Base-by-base conservation (phyloP, 2,329 filamentous ascomycete species). In the Hymenoscyphus scutula region DNA sequence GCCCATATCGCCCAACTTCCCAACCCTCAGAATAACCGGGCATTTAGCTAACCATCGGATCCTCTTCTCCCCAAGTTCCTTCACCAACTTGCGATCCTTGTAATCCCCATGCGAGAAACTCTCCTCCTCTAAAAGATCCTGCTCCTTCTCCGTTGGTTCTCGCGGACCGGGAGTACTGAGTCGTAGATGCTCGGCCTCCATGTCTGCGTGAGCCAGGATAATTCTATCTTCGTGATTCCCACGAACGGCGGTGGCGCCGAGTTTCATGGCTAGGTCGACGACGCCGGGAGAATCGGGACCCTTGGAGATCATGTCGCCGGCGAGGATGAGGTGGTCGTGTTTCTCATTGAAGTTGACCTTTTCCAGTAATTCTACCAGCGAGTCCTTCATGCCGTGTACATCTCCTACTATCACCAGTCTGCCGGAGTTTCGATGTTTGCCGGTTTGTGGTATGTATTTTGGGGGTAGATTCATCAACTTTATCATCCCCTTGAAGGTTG, bases 171-270 rank as follows among this genome's bases (percentile, higher is more conserved):
- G 60, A 27, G 62, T 59, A 48, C 66, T 65, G 30, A 62, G 56
- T 34, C 67, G 67, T 67, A 74, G 70, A 74, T 78, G 64, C n/a
- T 65, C 66, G 0, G 60, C 56, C 19, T 71, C 61, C 68, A 77
- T 71, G 38, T 74, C 71, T 30, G 80, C 78, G 64, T 87, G 84
- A 1, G 87, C 82, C 8, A 89, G 81, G n/a, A 98, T 81, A 23
- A 97, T 81, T 25, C 87, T 84, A 74, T 98, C 93, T 74, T 99
- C 95, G 77, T 97, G 91, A 76, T 97, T 97, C 19, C 95, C 95
- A 58, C 94, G 88, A 8, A 98, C 92, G 65, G 87, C 91, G 32
- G 88, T 91, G 25, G 94, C 93, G 58, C 85, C 84, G 41, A 94
- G 77, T 15, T 83, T 77, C 74, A 92, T 89, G 41, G 91, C 88